These are phyloP conservation scores for Vitis amurensis DNA, from an alignment of 164 flowering plant species.

Conservation along the genomic window DNA sequence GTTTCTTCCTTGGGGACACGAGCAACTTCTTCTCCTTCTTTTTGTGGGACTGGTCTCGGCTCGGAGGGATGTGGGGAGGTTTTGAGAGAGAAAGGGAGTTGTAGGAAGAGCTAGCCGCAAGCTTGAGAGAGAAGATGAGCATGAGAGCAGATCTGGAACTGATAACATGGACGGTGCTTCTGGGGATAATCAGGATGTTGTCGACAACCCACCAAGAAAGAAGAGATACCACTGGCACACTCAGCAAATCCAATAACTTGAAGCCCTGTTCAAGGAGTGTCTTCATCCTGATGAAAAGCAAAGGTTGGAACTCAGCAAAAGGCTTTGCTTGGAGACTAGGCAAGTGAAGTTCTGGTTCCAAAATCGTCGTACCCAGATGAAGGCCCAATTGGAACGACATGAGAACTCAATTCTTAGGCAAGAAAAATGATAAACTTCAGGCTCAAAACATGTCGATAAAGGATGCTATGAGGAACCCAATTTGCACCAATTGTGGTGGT, in stretches of 20 bases:
- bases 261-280: constrained; percentile 86
- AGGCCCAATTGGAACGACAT: constrained; percentile 94
- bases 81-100: no score
- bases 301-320: constrained; percentile 77
- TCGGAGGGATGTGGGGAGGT: no score
- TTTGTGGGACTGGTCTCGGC: no score
- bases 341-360: constrained; percentile 99
- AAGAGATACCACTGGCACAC: constrained; percentile 97
- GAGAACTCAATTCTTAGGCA: constrained; percentile 84
- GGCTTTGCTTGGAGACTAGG: constrained; percentile 78
- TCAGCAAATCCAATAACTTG: constrained; percentile 97
- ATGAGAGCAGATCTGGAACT: constrained; percentile 95
- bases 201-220: constrained; percentile 77
- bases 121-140: constrained; percentile 63
- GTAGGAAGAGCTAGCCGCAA: no score
- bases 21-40: no score
- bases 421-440: constrained; percentile 88
- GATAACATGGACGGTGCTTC: constrained; percentile 87
- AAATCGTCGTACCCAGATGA: constrained; percentile 94
- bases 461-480: constrained; percentile 88
- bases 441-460: constrained; percentile 85
- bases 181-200: constrained; percentile 77
- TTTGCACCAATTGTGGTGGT: constrained; percentile 91
- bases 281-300: constrained; percentile 99
- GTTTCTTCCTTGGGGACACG: no score